Percentiles rank a stretch among this genome's conserved stretches.
These are phyloP conservation scores for Rhizophagus prolifer DNA, from an alignment of 192 early-diverging fungal species.

Conservation along the genomic window DNA sequence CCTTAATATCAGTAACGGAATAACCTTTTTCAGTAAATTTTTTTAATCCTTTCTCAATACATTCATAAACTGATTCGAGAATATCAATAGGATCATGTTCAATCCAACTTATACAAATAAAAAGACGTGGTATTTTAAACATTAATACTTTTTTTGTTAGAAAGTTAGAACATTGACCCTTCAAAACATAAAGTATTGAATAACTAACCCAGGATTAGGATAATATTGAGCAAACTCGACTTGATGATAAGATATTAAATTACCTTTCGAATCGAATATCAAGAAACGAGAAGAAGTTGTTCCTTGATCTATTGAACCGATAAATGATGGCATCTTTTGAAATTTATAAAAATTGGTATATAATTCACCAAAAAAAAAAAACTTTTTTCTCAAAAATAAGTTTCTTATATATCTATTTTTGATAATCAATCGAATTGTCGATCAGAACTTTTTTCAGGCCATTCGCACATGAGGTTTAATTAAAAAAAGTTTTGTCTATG, in stretches of 20 bases:
- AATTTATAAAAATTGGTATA: too few species aligned
- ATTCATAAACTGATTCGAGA: slow-evolving; percentile 62
- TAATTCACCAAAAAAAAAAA: too few species aligned
- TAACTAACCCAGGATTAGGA: slow-evolving; percentile 67
- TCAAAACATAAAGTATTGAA: neutral
- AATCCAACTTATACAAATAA: slow-evolving; percentile 62
- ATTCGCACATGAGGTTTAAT: too few species aligned
- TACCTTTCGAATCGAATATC: slow-evolving; percentile 78
- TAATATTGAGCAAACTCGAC: slow-evolving; percentile 78
- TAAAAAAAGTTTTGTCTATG: too few species aligned
- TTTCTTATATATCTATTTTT: too few species aligned
- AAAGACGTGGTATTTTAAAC: too few species aligned
- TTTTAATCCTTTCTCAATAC: slow-evolving; percentile 64
- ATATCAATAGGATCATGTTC: slow-evolving; percentile 86
- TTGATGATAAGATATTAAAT: slow-evolving; percentile 73
- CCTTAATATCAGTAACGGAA: slow-evolving; percentile 52
- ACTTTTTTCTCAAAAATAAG: too few species aligned
- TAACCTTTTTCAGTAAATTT: slow-evolving; percentile 66
- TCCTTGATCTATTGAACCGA: slow-evolving; percentile 93
- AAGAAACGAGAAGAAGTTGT: slow-evolving; percentile 90
- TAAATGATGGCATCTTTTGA: slow-evolving; percentile 45
- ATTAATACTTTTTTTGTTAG: slow-evolving; percentile 21
- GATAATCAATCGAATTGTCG: too few species aligned
- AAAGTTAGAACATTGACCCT: too few species aligned
- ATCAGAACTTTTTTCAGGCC: too few species aligned